These are phyloP conservation scores for Aspergillus aculeatinus DNA, from an alignment of 2,329 filamentous ascomycete genomes.

Conservation along the genomic window DNA sequence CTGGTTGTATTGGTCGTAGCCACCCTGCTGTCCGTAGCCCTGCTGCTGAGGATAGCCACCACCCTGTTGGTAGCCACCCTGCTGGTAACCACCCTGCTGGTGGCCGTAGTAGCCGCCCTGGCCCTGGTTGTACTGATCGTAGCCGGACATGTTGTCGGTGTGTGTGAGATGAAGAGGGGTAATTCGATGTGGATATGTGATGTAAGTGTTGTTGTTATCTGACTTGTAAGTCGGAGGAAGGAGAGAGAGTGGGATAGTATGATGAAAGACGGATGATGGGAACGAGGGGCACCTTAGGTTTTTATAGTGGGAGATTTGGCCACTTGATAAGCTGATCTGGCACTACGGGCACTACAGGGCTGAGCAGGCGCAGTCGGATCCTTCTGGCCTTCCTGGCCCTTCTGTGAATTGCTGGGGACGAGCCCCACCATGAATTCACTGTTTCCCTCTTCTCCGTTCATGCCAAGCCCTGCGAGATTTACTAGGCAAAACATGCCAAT, in stretches of 20 bases:
- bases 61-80: slow-evolving; percentile 24
- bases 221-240: not conserved
- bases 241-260: slow-evolving; percentile 3
- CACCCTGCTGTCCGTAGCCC: slow-evolving; percentile 27
- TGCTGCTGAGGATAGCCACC: slow-evolving; percentile 21
- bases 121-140: slow-evolving; percentile 26
- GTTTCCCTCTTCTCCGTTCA: slow-evolving; percentile 4
- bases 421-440: slow-evolving; percentile 12
- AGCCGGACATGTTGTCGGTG: slow-evolving; percentile 25
- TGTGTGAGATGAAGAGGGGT: not conserved
- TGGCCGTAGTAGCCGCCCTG: slow-evolving; percentile 30
- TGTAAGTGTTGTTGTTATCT: not conserved
- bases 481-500: slow-evolving; percentile 6
- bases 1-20: slow-evolving; percentile 13
- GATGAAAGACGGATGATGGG: slow-evolving; percentile 1
- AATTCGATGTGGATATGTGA: not conserved
- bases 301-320: slow-evolving; percentile 18
- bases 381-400: not conserved
- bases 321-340: slow-evolving; percentile 17
- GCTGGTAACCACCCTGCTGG: slow-evolving; percentile 28
- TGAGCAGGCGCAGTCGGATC: slow-evolving; percentile 11
- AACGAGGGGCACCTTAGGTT: slow-evolving; percentile 7
- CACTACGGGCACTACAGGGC: slow-evolving; percentile 11
- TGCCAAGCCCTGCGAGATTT: slow-evolving; percentile 2
- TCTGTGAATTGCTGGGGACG: not conserved